Base-by-base conservation (phyloP, 208 protist species). In the Blechomonas ayalai region DNA sequence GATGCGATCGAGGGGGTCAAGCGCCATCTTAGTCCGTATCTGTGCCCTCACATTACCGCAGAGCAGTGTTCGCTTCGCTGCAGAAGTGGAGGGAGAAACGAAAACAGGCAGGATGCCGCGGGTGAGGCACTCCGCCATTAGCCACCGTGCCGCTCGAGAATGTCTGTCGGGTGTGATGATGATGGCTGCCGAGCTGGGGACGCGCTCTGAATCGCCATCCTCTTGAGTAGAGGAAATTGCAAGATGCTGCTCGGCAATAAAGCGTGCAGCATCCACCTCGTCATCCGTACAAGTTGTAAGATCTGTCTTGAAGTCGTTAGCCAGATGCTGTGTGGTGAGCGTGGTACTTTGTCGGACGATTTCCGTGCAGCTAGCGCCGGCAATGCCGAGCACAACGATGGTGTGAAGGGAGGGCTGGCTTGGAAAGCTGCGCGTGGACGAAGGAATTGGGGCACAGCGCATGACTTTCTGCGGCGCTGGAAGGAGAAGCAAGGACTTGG, bases 91-190 rank as follows among this genome's bases (percentile, higher is more conserved):
- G 8, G 79, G 69, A 4, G 63, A 46, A 3, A 89, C 25, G 42
- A 72, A 52, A 0, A 90, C 3, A 0, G 65, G 56, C 13, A 90
- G 62, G 23, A 87, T 68, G 18, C 85, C 85, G 34, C 82, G 78
- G 29, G 70, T 75, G 33, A 94, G 67, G 38, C 78, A 88, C 53
- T 94, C 81, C 34, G 76, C 85, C 25, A 64, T 52, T 7, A 89
- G 34, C 85, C 85, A 90, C 15, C 85, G 73, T 25, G 70, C 66
- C 3, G 73, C 68, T 9, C 79, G 74, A 2, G 73, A 73, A 27
- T 76, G 59, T 15, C 66, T 44, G 29, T 79, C 67, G 1, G 33
- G 40, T 15, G 85, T 79, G 54, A 94, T 46, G 35, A 89, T 48
- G 18, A 94, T 48, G 29, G 73, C 66, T 8, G 55, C 77, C 7